Base-by-base conservation (phyloP, 129 eudicot species). In the Tagetes patula region DNA sequence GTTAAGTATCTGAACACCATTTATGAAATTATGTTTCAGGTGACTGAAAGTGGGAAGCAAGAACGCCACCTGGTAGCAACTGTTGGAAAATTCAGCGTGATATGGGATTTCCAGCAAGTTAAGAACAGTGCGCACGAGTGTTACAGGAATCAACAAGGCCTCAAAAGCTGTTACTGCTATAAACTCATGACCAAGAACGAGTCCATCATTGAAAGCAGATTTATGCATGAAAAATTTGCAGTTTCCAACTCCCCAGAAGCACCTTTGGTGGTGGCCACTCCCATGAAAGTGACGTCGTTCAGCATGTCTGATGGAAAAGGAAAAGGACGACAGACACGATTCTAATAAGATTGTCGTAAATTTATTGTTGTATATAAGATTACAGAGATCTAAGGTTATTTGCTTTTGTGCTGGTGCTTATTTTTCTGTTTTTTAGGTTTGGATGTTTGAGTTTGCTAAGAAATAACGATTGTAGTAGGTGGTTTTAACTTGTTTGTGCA, bases 111-210 rank as follows among this genome's bases (percentile, higher is more conserved):
- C 72, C 95, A 86, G 90, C 96, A 81, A 75, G 98, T 93, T 86
- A 93, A 87, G 89, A 85, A 89, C 84, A 93, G 98, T 69, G 92
- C 85, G 13, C 96, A 93, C 69, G 86, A 87, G 36, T 93, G 98
- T 59, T 93, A 87, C 85, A 82, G 80, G 77, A 87, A 84, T 64
- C 98, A 86, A 58, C 96, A 93, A 82, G 98, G 98, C 30, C 85
- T 93, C 6, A 93, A 93, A 91, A 93, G 98, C 87, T 93, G 98
- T 82, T 93, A 93, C 47, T 90, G 98, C 54, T 93, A 93, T 70
- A 93, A 87, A 71, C 83, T 93, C 49, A 96, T 89, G 73, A 56
- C 88, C 63, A 93, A 77, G 81, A 96, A 93, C 13, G 98, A 93
- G 73, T 93, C 98, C 14, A 90, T 93, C 11, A 79, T 93, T 2